Conservation (phyloP, 441 rosid species). For the Gossypium aridum region DNA sequence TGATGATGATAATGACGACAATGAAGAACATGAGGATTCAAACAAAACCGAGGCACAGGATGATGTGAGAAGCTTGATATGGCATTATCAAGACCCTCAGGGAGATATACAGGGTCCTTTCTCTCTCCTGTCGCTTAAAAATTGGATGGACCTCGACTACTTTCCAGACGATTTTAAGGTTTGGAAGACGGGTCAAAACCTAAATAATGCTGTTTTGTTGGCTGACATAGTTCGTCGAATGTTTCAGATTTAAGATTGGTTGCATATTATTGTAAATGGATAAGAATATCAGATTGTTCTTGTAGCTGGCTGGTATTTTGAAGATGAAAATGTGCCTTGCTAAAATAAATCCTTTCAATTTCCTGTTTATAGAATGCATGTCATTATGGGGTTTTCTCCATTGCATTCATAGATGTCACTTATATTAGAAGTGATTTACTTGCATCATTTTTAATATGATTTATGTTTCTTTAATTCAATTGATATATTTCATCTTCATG, state of each 20-base stretch:
- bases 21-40: conserved; percentile 32
- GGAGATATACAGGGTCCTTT: conserved; percentile 68
- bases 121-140: conserved; percentile 45
- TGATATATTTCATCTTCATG: too few relatives aligned
- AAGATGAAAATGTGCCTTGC: neutral
- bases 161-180: conserved; percentile 62
- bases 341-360: neutral
- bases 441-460: too few relatives aligned
- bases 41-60: conserved; percentile 8
- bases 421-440: too few relatives aligned
- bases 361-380: neutral
- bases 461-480: too few relatives aligned
- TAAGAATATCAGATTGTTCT: neutral
- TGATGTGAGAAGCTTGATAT: conserved; percentile 26
- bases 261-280: neutral
- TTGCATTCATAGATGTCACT: neutral
- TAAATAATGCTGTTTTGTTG: conserved; percentile 37
- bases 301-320: neutral
- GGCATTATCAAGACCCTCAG: conserved; percentile 70
- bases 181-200: conserved; percentile 58
- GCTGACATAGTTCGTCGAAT: conserved; percentile 24
- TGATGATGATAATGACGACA: conserved; percentile 51
- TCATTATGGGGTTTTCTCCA: neutral
- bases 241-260: neutral
- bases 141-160: conserved; percentile 48